Evolutionary conservation across 495 filamentous ascomycete genomes (phyloP), one percentile per base, ranked within the genome.

Genomic region (Penicillium daleae): DNA sequence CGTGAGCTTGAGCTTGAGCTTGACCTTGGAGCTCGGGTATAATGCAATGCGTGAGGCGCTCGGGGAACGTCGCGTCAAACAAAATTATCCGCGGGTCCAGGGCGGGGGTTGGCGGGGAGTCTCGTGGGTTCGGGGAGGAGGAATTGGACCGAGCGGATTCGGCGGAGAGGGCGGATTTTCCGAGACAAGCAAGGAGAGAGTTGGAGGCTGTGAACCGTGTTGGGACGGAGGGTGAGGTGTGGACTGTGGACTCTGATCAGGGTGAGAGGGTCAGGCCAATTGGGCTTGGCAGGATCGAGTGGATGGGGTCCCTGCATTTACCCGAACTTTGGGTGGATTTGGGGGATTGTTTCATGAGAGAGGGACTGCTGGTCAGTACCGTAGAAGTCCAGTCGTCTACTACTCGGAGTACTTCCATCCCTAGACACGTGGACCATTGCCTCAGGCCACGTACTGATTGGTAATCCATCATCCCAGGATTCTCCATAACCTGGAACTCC

Each of bases 21-120:
- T 26, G n/a, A n/a, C n/a, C n/a, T n/a, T 31, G 29, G 15, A 42
- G 56, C 61, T 69, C 64, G 67, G 67, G 67, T 67, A 69, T 64
- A 64, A 62, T 67, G 60, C 4, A n/a, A 31, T 31, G 39, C 27
- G 22, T 21, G 40, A 15, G 32, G 39, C 19, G 13, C 19, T 54
- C 10, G 50, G 39, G 63, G 57, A 55, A 50, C 59, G 59, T n/a
- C 50, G 42, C 29, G 46, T 32, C n/a, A n/a, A 17, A 10, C 13
- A 12, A 58, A 63, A 65, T 70, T 70, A 70, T 61, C 67, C 67
- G 67, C 33, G 1, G 9, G 33, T 0, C 33, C 10, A 35, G 10
- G 33, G 33, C 33, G 33, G 50, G 33, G 13, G n/a, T 31, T 4
- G 29, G 4, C 29, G 29, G 29, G 29, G 3, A 31, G 29, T 31